Evolutionary conservation across 1,139 yeast species (phyloP), one percentile per base, ranked within the genome.

Genomic region (Candida pseudoviswanathii): DNA sequence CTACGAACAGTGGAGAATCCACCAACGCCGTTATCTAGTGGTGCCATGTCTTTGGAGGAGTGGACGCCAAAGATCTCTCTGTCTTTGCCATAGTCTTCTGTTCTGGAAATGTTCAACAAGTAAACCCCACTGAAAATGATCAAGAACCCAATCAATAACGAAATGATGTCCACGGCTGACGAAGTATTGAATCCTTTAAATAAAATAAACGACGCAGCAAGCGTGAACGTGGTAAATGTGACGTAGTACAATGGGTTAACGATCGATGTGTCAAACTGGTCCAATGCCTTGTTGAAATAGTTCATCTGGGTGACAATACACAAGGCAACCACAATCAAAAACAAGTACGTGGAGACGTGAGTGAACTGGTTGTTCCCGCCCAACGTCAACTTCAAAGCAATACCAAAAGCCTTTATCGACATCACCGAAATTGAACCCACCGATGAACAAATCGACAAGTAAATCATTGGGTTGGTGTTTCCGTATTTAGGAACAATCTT

Each of bases 281-380:
- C 97, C 62, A 90, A 77, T 0, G 97, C 97, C 71, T 89, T 90
- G 76, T 90, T 90, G 76, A 90, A 89, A 66, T 88, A 90, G 71
- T 89, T 90, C 97, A 90, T 89, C 68, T 90, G 97, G 2, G 96
- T 89, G 58, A 89, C 63, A 56, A 91, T 90, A 70, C 97, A 90
- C 41, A 86, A 78, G 8, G 78, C 89, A 48, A 90, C 97, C 36
- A 89, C 92, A 41, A 80, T 59, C 43, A 90, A 81, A 73, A 90
- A 90, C 52, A 91, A 76, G 63, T 90, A 90, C 0, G 97, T 90
- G 32, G 95, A 86, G 2, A 87, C 75, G 61, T 89, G 95, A 2
- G 90, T 81, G 67, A 90, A 89, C 73, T 90, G 97, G 68, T 91
- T 90, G 69, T 85, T 88, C n/a, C 97, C 97, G 37, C 83, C 77